phyloP scores from a whole-genome alignment of 768 basidiomycete species.

The Coprinopsis strossmayeri region DNA sequence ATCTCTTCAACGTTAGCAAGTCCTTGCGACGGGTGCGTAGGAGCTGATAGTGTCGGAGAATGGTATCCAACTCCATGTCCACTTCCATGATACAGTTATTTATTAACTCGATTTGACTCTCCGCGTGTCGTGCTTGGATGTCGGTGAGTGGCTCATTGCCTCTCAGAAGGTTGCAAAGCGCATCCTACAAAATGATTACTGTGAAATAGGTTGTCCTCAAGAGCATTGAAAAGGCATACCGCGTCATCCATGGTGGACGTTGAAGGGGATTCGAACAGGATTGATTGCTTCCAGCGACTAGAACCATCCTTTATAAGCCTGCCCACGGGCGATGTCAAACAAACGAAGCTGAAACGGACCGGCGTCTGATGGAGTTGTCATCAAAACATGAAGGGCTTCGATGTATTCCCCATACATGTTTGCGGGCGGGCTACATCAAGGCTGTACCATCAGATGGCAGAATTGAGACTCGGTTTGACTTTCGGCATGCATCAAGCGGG shows the following conservation, averaged over 20 bases:
- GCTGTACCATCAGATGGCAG: background rate
- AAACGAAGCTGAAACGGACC: background rate
- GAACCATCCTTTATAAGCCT: background rate
- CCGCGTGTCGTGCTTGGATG: background rate
- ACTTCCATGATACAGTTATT: background rate
- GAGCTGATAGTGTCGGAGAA: background rate
- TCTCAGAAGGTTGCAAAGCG: background rate
- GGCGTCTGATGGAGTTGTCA: background rate
- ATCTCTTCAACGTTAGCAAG: background rate
- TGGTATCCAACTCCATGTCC: conserved; percentile 1
- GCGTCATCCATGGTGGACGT: no score
- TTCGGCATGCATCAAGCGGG: no score
- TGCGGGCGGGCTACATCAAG: background rate
- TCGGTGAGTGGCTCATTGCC: background rate
- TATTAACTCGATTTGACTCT: background rate
- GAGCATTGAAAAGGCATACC: no score
- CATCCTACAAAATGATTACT: no score
- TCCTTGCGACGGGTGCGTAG: background rate
- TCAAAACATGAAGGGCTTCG: background rate
- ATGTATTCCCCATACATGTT: no score
- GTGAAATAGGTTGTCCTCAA: no score
- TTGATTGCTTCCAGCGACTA: no score
- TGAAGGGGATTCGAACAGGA: no score
- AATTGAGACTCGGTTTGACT: background rate
- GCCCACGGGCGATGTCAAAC: background rate